Base-by-base conservation (phyloP, 371 early-diverging fungal genomes). In the Thermomucor indicae-seudaticae region DNA sequence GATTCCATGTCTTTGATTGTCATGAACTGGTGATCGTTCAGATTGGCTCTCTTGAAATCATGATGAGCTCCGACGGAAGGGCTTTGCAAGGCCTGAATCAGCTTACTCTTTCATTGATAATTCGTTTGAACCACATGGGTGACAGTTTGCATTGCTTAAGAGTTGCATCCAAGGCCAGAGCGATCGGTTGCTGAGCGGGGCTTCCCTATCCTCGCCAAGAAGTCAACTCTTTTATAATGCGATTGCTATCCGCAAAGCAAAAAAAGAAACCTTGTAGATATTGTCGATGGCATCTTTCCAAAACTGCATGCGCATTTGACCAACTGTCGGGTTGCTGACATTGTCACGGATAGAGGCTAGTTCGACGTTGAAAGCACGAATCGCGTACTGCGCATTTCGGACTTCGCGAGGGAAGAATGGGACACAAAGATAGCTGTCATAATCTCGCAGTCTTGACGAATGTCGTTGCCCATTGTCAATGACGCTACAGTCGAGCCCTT, bases 301-400 rank as follows among this genome's bases (percentile, higher is more conserved):
- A 62, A 84, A 89, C 42, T 88, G 81, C 75, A 89, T 83, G 32
- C 92, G 75, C 85, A 92, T 83, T 54, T 78, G 74, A 2, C 92
- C 93, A 53, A 92, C 79, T 4, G 76, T 67, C 4, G 78, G 59
- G 51, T 88, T 83, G 19, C 79, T 78, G 0, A 90, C 88, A 29
- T 62, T 74, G 29, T 91, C 90, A 25, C 90, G 81, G 51, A 93
- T 78, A 48, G 74, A 75, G 6, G 93, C 89, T 19, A 91, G 66
- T 62, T 96, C 97, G 30, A 90, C 74, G 60, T 93, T 92, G 67
- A 96, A 86, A 1, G 95, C 94, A 25, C 92, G 76, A 23, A 96
- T 58, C 0, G 89, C 93, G 72, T 83, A 90, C 31, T 78, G 75
- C 6, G 83, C 69, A 30, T 78, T 62, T 27, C 89, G 84, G n/a